phyloP scores from a whole-genome alignment of 2,329 filamentous ascomycete species.

The Lachnellula arida region DNA sequence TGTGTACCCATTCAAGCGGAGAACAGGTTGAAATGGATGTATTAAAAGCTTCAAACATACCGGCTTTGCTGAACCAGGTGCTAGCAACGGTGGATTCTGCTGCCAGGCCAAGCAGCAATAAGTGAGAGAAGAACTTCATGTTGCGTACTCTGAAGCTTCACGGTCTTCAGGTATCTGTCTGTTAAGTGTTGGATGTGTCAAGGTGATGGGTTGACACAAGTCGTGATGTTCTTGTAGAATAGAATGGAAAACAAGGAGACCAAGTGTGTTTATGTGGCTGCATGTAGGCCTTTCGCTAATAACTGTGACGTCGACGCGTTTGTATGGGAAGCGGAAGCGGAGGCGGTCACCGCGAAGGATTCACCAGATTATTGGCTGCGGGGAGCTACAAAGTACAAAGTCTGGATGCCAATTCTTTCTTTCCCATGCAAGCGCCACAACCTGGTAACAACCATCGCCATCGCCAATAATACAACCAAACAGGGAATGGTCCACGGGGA shows the following conservation, averaged over 20 bases:
- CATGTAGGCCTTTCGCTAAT: not conserved
- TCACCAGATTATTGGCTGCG: not conserved
- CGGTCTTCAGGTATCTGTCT: not conserved
- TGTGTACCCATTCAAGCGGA: not conserved
- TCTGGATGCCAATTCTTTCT: not conserved
- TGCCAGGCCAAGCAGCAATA: constrained; percentile 68
- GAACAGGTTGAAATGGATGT: constrained; percentile 4
- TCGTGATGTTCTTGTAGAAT: not conserved
- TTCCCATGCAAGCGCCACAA: not conserved
- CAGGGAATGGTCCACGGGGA: not conserved
- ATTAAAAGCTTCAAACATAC: constrained; percentile 47
- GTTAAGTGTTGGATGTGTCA: not conserved
- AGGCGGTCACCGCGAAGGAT: not conserved
- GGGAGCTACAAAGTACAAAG: not conserved
- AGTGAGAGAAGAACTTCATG: constrained; percentile 74
- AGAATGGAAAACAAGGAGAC: not conserved
- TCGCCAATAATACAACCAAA: not conserved
- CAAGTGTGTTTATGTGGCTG: too few relatives aligned
- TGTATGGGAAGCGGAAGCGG: not conserved
- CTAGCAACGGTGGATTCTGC: constrained; percentile 66
- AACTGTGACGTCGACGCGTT: not conserved
- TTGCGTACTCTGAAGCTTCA: constrained; percentile 25
- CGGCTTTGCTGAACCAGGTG: constrained; percentile 81
- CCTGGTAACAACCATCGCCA: not conserved
- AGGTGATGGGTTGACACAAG: not conserved